Base-by-base conservation (phyloP, 2,329 filamentous ascomycete species). In the Chaetomium olivaceum region DNA sequence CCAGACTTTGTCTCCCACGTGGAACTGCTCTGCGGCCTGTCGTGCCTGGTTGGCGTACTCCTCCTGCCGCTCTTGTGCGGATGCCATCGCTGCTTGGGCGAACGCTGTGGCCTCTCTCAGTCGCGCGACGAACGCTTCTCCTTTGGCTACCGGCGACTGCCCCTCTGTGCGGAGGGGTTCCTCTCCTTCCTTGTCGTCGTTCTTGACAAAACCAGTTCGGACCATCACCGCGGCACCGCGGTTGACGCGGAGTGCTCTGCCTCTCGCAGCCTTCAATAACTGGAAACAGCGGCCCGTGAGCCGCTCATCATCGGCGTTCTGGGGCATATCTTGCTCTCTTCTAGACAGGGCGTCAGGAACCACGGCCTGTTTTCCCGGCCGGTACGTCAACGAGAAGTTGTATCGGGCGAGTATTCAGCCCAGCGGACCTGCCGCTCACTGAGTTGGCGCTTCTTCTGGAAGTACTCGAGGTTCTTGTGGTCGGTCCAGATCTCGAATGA, bases 381-480 rank as follows among this genome's bases (percentile, higher is more conserved):
- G 29, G 12, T 60, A 60, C 6, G 6, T 60, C n/a, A 60, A 9
- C 1, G 2, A 51, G 16, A 60, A 60, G 46, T 60, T 60, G 12
- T 60, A 36, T 1, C 29, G 11, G 12, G 58, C 58, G 12, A 60
- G 46, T 2, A 36, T 23, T 60, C 58, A 3, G 58, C 43, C 46
- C n/a, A 60, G 5, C 46, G 58, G 12, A 60, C 58, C n/a, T 51
- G 29, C 9, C 58, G 8, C 14, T 60, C 46, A 11, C 58, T 60
- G 2, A 60, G 9, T 9, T 51, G 29, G 12, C 11, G 58, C 31
- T 60, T 60, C 29, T 51, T 60, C 19, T 60, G 1, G 19, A 60
- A 60, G 46, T 60, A 60, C n/a, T 60, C 58, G 27, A 60, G 27
- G 27, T 60, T 60, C 58, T 60, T 60, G n/a, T 51, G 14, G 29